phyloP scores from a whole-genome alignment of 139 green algal species.

The Asterochloris sp. region DNA sequence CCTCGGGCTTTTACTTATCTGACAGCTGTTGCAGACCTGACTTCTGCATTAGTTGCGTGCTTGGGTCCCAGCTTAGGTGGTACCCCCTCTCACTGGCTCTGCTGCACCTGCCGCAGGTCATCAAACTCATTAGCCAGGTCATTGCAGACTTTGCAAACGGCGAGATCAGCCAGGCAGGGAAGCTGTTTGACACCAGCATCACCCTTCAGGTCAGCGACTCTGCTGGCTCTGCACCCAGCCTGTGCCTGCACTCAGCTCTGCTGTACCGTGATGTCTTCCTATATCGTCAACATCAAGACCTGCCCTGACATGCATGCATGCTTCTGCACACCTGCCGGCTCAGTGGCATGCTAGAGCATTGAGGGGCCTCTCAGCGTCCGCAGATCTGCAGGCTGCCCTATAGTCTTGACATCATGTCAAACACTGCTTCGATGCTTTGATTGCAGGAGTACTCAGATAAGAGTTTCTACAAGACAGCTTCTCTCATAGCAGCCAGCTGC shows the following conservation, averaged over 20 bases:
- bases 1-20: not conserved
- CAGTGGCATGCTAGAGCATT: too few relatives aligned
- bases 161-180: slow-evolving; percentile 89
- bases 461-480: slow-evolving; percentile 97
- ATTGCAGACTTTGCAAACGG: slow-evolving; percentile 99
- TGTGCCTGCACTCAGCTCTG: too few relatives aligned
- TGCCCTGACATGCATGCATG: too few relatives aligned
- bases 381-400: too few relatives aligned
- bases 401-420: too few relatives aligned
- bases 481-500: slow-evolving; percentile 94
- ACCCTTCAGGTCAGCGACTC: slow-evolving; percentile 41
- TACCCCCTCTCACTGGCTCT: too few relatives aligned
- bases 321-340: too few relatives aligned
- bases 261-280: too few relatives aligned
- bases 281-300: too few relatives aligned
- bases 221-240: too few relatives aligned
- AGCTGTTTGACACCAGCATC: slow-evolving; percentile 85
- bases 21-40: not conserved
- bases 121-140: slow-evolving; percentile 97
- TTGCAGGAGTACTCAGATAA: slow-evolving; percentile 93
- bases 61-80: not conserved
- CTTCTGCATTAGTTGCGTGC: not conserved
- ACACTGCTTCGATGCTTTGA: not conserved
- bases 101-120: slow-evolving; percentile 71
- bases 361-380: too few relatives aligned